These are phyloP conservation scores for Amesomyces nigricolor DNA, from an alignment of 2,329 filamentous ascomycete genomes.

Conservation along the genomic window DNA sequence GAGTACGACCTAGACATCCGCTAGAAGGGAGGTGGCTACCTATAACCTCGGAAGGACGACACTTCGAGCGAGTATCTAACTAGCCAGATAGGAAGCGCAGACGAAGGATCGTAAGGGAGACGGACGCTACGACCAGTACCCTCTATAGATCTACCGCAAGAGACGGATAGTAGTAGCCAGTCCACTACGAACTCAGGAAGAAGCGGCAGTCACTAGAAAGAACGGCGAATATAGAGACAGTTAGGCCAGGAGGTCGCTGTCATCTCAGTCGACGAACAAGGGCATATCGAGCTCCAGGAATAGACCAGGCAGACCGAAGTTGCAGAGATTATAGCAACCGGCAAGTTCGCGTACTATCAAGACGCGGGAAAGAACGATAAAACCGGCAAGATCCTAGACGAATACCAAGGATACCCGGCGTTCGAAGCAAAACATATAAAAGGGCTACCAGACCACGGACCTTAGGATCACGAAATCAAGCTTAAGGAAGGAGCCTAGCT, in stretches of 20 bases:
- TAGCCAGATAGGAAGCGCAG: background rate
- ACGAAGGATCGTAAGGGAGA: background rate
- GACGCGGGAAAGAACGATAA: too few species aligned
- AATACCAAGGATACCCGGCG: too few species aligned
- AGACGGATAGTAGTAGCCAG: background rate
- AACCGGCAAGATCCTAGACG: too few species aligned
- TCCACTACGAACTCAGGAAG: background rate
- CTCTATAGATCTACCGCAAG: background rate
- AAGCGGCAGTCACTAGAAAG: background rate
- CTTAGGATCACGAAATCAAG: too few species aligned
- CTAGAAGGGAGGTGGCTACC: slow-evolving; percentile 10
- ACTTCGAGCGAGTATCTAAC: background rate
- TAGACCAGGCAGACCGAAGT: too few species aligned
- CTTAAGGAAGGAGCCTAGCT: background rate
- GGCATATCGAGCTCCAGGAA: too few species aligned
- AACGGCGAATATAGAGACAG: background rate
- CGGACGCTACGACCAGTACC: background rate
- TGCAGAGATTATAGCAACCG: too few species aligned
- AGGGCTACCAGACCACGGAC: too few species aligned
- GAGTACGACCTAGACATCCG: slow-evolving; percentile 9
- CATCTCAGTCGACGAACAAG: too few species aligned
- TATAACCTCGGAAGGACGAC: background rate
- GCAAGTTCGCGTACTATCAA: too few species aligned
- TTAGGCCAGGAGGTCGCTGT: too few species aligned
- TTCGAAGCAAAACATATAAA: too few species aligned